Conservation (phyloP, 768 basidiomycete genomes). For the Cystofilobasidium capitatum region DNA sequence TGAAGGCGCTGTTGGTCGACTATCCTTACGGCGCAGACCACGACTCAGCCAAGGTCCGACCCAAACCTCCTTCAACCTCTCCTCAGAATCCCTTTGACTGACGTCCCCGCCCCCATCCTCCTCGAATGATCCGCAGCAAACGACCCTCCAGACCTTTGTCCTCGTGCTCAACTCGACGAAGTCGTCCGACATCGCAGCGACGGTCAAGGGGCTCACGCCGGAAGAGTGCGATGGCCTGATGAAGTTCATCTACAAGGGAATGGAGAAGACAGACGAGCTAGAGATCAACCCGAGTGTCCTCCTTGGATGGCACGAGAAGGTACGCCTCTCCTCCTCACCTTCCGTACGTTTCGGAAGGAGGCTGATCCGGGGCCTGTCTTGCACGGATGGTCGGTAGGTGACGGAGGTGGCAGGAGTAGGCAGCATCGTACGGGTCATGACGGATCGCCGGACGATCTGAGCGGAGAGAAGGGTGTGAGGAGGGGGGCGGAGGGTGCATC, state of each 20-base stretch:
- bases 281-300: conserved; percentile 59
- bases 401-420: conserved; percentile 90
- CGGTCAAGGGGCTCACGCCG: conserved; percentile 61
- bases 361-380: neutral
- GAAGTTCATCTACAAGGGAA: conserved; percentile 98
- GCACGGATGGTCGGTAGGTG: conserved; percentile 47
- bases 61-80: neutral
- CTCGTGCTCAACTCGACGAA: conserved; percentile 91
- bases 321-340: conserved; percentile 37
- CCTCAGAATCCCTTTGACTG: neutral
- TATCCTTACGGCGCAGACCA: conserved; percentile 81
- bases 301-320: conserved; percentile 95
- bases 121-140: conserved; percentile 45
- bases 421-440: conserved; percentile 82
- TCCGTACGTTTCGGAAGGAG: neutral
- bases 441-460: conserved; percentile 53
- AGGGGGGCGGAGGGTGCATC: neutral
- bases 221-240: conserved; percentile 82
- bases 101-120: neutral
- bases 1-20: conserved; percentile 60
- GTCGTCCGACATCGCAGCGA: conserved; percentile 66
- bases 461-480: neutral
- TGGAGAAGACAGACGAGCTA: conserved; percentile 54
- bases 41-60: conserved; percentile 77
- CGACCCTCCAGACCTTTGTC: conserved; percentile 69